Conservation (phyloP, 2,329 filamentous ascomycete species). For the Hymenoscyphus fructigenus region DNA sequence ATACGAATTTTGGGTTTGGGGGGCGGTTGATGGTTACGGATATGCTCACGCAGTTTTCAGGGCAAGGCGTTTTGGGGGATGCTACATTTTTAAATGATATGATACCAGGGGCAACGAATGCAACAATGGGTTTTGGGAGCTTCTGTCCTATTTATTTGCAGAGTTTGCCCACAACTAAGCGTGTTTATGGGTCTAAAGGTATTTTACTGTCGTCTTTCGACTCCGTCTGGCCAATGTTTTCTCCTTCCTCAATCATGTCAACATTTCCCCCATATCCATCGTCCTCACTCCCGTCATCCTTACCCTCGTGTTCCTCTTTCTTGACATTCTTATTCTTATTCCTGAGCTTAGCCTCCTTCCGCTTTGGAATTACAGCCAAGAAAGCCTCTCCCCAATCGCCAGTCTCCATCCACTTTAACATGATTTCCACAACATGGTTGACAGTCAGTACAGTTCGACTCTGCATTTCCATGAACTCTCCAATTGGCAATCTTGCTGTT, state of each 20-base stretch:
- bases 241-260: background rate
- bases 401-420: slow-evolving; percentile 87
- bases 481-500: slow-evolving; percentile 90
- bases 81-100: background rate
- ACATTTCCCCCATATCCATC: slow-evolving; percentile 12
- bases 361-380: slow-evolving; percentile 80
- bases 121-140: background rate
- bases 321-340: slow-evolving; percentile 17
- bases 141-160: background rate
- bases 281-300: slow-evolving; percentile 6
- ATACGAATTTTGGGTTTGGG: background rate
- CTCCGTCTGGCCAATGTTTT: background rate
- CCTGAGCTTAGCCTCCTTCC: slow-evolving; percentile 77
- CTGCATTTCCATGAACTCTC: slow-evolving; percentile 90
- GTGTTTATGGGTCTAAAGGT: background rate
- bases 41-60: background rate
- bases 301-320: slow-evolving; percentile 31
- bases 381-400: slow-evolving; percentile 93
- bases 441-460: slow-evolving; percentile 84
- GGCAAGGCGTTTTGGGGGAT: background rate
- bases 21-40: background rate
- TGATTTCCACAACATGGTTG: slow-evolving; percentile 96
- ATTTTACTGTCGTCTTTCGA: background rate
- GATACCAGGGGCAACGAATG: background rate
- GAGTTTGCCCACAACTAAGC: background rate